phyloP scores from a whole-genome alignment of 805 yeast species.

The Suhomyces faveliae region DNA sequence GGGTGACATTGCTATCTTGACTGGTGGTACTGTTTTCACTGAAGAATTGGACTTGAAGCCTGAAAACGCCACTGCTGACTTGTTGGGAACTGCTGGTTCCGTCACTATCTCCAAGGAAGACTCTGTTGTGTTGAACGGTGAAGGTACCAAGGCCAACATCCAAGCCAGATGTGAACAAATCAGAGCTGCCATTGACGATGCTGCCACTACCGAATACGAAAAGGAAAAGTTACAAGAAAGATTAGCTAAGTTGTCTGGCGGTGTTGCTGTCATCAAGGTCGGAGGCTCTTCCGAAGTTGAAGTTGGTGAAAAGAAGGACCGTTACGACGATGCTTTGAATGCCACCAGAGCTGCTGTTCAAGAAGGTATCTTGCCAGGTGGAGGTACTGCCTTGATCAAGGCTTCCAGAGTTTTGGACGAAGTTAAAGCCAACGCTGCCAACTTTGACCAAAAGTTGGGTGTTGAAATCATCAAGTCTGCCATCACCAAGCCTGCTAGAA shows the following conservation, averaged over 20 bases:
- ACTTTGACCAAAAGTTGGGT: slow-evolving; percentile 96
- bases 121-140: slow-evolving; percentile 90
- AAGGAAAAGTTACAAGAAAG: slow-evolving; percentile 96
- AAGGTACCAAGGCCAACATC: slow-evolving; percentile 79
- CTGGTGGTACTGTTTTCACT: slow-evolving; percentile 90
- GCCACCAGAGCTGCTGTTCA: slow-evolving; percentile 99
- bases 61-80: slow-evolving; percentile 86
- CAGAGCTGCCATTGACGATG: slow-evolving; percentile 72
- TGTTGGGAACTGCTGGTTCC: slow-evolving; percentile 89
- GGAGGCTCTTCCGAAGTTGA: slow-evolving; percentile 98
- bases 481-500: slow-evolving; percentile 91
- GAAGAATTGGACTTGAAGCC: slow-evolving; percentile 96
- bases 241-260: slow-evolving; percentile 93
- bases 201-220: slow-evolving; percentile 85
- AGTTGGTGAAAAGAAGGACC: slow-evolving; percentile 99
- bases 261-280: slow-evolving; percentile 97
- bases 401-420: slow-evolving; percentile 75
- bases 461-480: slow-evolving; percentile 91
- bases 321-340: slow-evolving; percentile 96
- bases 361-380: slow-evolving; percentile 98
- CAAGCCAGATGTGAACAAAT: slow-evolving; percentile 91
- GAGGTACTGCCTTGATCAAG: slow-evolving; percentile 96
- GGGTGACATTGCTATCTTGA: slow-evolving; percentile 91
- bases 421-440: slow-evolving; percentile 61
- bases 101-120: slow-evolving; percentile 93